Evolutionary conservation across 257 asterid genomes (phyloP), one percentile per base, ranked within the genome.

Genomic region (Przewalskia tangutica): DNA sequence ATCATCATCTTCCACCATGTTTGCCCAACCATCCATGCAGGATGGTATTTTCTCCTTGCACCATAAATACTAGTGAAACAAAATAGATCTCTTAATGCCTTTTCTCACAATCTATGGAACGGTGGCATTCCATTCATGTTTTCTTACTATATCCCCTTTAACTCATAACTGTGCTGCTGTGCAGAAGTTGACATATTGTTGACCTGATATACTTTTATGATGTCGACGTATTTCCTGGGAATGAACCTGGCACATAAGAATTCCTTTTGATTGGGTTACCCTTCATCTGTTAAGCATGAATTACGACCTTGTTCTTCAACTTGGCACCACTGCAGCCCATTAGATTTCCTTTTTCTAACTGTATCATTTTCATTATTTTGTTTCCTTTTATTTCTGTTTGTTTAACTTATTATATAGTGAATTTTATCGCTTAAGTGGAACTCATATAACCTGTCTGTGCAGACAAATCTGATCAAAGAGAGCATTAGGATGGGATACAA

Each of bases 401-500:
- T 65, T 38, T 81, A 7, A 66, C 66, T 34, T 36, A 9, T 23
- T 23, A 54, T 20, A 50, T 60, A 7, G 70, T 16, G 8, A 38
- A 9, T 60, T 70, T 77, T 17, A 34, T 46, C 77, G 56, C 83
- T 67, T 4, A 10, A 38, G 34, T 38, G n/a, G 53, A 10, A 34
- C 55, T 50, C 62, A 8, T 78, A 4, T 63, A 54, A 81, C 59
- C 32, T 59, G 77, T 20, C 66, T 82, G 20, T 85, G 89, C 92
- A 96, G 99, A 94, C 99, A 79, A 96, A 94, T 87, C 88, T 96
- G 90, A 94, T 96, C 82, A 96, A 94, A 86, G 98, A 94, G 91
- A 94, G 99, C 91, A 96, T 96, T 82, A 89, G 98, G 60, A 94
- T 96, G 99, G 99, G 99, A 34, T 93, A 92, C 92, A 94, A 96